Percentiles rank a stretch among this genome's conserved stretches.
phyloP scores from a whole-genome alignment of 2,329 filamentous ascomycete genomes.

The Trichoderma brevicompactum region DNA sequence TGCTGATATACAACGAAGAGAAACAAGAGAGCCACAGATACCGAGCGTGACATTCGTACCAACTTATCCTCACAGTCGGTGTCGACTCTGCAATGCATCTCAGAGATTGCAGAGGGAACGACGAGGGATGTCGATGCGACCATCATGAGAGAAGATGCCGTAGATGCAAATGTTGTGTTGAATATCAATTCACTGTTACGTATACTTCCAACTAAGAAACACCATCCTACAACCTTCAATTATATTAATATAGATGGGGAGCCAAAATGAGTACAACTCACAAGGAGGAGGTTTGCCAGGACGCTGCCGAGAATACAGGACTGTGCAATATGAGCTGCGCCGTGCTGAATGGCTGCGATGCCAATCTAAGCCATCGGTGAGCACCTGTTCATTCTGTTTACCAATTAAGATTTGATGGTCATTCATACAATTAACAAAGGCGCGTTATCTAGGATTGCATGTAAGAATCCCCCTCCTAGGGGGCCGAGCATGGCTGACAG shows the following conservation, averaged over 20 bases:
- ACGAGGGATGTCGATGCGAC: conserved; percentile 22
- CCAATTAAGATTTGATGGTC: not conserved
- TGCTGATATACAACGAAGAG: conserved; percentile 26
- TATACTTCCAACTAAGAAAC: conserved; percentile 22
- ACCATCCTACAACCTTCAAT: conserved; percentile 22
- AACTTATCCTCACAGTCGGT: conserved; percentile 9
- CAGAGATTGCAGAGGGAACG: conserved; percentile 22
- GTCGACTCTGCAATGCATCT: conserved; percentile 12
- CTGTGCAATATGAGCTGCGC: conserved; percentile 18
- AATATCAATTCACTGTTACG: conserved; percentile 14
- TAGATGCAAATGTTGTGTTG: conserved; percentile 15
- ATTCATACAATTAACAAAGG: conserved; percentile 15
- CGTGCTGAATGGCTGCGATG: conserved; percentile 19
- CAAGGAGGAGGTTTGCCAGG: conserved; percentile 27
- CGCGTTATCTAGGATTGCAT: conserved; percentile 23
- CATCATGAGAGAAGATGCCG: conserved; percentile 27
- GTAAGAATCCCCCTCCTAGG: conserved; percentile 4
- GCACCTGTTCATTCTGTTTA: not conserved
- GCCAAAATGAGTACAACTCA: not conserved
- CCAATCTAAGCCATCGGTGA: conserved; percentile 4
- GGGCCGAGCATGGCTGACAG: conserved; percentile 13
- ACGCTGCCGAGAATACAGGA: conserved; percentile 21
- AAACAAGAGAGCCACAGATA: conserved; percentile 16
- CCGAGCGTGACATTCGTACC: conserved; percentile 18
- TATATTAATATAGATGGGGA: not conserved